Conservation (phyloP, 73 alveolate genomes). For the Paramecium sonneborni region DNA sequence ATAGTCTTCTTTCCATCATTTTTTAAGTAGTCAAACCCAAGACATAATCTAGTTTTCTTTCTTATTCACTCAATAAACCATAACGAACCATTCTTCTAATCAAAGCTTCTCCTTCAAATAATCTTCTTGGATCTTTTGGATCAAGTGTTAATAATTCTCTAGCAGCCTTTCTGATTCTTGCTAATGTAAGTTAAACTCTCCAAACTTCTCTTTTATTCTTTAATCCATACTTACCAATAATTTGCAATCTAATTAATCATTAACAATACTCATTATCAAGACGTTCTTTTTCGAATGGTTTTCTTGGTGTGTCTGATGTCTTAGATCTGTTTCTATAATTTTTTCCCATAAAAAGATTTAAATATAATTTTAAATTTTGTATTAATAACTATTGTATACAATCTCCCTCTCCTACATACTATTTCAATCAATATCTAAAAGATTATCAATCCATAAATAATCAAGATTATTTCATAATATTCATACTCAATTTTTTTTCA, state of each 20-base stretch:
- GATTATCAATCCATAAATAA: background rate
- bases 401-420: background rate
- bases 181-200: constrained; percentile 94
- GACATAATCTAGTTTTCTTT: constrained; percentile 97
- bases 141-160: constrained; percentile 96
- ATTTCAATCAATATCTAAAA: background rate
- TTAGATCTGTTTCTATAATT: constrained; percentile 66
- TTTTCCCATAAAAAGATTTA: constrained; percentile 48
- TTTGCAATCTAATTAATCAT: constrained; percentile 71
- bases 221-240: constrained; percentile 97
- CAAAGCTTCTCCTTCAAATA: constrained; percentile 96
- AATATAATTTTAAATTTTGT: constrained; percentile 9
- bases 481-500: constrained; percentile 53
- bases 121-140: constrained; percentile 93
- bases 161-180: constrained; percentile 99
- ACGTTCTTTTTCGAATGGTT: constrained; percentile 95
- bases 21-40: constrained; percentile 89
- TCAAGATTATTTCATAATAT: background rate
- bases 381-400: background rate
- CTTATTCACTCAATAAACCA: constrained; percentile 92
- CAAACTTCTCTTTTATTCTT: constrained; percentile 99
- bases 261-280: constrained; percentile 83
- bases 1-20: constrained; percentile 98
- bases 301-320: constrained; percentile 91
- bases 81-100: constrained; percentile 96